These are phyloP conservation scores for Pezicula rhizophila DNA, from an alignment of 2,329 filamentous ascomycete genomes.

Conservation along the genomic window DNA sequence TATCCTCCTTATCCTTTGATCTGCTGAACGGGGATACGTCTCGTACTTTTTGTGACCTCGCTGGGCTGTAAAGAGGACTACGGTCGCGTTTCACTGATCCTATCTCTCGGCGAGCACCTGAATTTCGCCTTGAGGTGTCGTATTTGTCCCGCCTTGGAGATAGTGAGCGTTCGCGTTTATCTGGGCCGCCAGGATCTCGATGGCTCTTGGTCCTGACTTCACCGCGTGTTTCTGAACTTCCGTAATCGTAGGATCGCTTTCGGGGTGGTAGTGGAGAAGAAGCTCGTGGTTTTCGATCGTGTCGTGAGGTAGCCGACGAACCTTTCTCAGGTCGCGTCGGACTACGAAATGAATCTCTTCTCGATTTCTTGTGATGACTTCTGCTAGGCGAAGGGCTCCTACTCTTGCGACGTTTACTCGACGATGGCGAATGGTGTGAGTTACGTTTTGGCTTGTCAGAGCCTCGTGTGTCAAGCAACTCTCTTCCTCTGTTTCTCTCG, in stretches of 20 bases:
- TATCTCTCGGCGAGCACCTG: background rate
- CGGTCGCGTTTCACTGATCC: constrained; percentile 11
- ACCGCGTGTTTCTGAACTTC: constrained; percentile 11
- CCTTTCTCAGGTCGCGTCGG: constrained; percentile 20
- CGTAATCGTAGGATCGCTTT: constrained; percentile 21
- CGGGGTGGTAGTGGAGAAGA: constrained; percentile 22
- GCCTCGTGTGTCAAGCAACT: constrained; percentile 28
- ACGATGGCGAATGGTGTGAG: constrained; percentile 24
- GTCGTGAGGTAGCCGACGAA: constrained; percentile 11
- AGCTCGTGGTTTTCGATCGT: constrained; percentile 21
- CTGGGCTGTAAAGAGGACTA: constrained; percentile 11
- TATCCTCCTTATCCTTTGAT: constrained; percentile 15
- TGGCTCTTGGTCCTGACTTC: constrained; percentile 19
- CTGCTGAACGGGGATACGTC: constrained; percentile 17
- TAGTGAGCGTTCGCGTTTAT: constrained; percentile 23
- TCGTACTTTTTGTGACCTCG: constrained; percentile 11
- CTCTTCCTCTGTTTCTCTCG: constrained; percentile 28
- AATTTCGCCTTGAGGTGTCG: constrained; percentile 7
- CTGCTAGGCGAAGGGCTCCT: constrained; percentile 26
- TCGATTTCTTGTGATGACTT: constrained; percentile 27
- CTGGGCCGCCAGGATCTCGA: constrained; percentile 18
- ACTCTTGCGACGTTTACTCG: constrained; percentile 27
- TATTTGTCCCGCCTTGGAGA: constrained; percentile 16
- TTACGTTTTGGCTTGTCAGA: constrained; percentile 25
- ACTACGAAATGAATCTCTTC: constrained; percentile 24